A percentile compares a stretch with the other conserved stretches of the same genome.
These are phyloP conservation scores for Taiozyma sp. DNA, from an alignment of 1,139 yeast species.

Conservation along the genomic window DNA sequence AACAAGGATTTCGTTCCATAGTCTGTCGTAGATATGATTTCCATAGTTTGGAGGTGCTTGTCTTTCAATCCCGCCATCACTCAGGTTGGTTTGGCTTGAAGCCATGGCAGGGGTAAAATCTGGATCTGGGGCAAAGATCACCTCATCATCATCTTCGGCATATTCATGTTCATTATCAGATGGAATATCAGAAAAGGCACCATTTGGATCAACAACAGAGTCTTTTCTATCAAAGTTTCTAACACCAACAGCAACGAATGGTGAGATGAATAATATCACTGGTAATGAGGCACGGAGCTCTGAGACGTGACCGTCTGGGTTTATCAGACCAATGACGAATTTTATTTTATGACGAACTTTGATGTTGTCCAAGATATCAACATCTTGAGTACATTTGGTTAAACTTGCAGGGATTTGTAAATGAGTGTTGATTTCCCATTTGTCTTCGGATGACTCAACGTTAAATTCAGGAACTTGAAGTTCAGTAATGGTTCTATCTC, in stretches of 20 bases:
- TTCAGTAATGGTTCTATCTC: slow-evolving; percentile 54
- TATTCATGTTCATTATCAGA: slow-evolving; percentile 18
- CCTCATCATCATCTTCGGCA: slow-evolving; percentile 26
- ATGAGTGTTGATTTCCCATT: slow-evolving; percentile 69
- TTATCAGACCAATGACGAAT: slow-evolving; percentile 49
- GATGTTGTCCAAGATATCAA: slow-evolving; percentile 52
- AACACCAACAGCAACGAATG: slow-evolving; percentile 72
- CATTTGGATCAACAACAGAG: slow-evolving; percentile 16
- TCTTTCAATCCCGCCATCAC: slow-evolving; percentile 12
- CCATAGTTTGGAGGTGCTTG: slow-evolving; percentile 90
- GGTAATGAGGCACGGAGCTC: slow-evolving; percentile 71
- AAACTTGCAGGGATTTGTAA: slow-evolving; percentile 68
- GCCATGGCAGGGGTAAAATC: slow-evolving; percentile 20
- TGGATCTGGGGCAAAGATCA: slow-evolving; percentile 29
- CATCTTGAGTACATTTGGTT: slow-evolving; percentile 79
- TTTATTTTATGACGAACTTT: slow-evolving; percentile 61
- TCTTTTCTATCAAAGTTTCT: slow-evolving; percentile 25
- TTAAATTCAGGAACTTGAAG: slow-evolving; percentile 34
- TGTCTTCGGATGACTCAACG: slow-evolving; percentile 39
- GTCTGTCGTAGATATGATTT: slow-evolving; percentile 76
- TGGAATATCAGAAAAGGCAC: slow-evolving; percentile 20
- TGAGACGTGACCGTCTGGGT: slow-evolving; percentile 64
- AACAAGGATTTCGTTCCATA: slow-evolving; percentile 61
- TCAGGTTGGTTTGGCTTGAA: slow-evolving; percentile 14
- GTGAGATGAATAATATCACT: slow-evolving; percentile 56